Evolutionary conservation across 2,329 filamentous ascomycete species (phyloP), one percentile per base, ranked within the genome.

Genomic region (Talaromyces sp.): DNA sequence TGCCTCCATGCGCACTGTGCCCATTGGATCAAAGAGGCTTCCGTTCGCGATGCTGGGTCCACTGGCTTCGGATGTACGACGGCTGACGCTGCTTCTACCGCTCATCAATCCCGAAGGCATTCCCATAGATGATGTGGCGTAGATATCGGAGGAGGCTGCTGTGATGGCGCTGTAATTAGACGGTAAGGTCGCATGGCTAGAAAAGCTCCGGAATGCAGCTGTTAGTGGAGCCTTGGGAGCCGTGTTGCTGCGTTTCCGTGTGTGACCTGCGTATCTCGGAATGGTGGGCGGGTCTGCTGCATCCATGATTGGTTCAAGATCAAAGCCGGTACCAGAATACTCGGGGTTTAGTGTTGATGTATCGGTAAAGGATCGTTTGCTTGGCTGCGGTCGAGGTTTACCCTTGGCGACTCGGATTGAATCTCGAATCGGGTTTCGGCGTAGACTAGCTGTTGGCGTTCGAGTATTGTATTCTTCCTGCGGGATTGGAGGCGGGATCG

Each of bases 1-100:
- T 0, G 95, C 95, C 75, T 98, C 93, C 93, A 99, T 98, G 31
- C 95, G 87, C 54, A 98, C 87, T 1, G 93, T 98, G 1, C 93
- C 92, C 63, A 96, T 88, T 1, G 90, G 90, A 69, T 96, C 92
- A 71, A 95, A 95, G 78, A 95, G 93, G 74, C 85, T 84, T 62
- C 75, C 76, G 58, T 71, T 79, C 66, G 74, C 68, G 54, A 79
- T 72, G 68, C 79, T 74, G 66, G 84, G 78, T 1, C 75, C 80
- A 66, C 80, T 82, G 11, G 79, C 77, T 62, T 82, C 81, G 0
- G 81, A 82, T 1, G 79, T 85, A 68, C 75, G 85, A 78, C 72
- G 75, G 64, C 77, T 87, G 50, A 63, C 58, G 35, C 62, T 63
- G 33, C 62, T 63, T 54, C 58, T 52, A 9, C 48, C 62, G 6